Conservation (phyloP, 768 basidiomycete species). For the Leucosporidium yakuticum region DNA sequence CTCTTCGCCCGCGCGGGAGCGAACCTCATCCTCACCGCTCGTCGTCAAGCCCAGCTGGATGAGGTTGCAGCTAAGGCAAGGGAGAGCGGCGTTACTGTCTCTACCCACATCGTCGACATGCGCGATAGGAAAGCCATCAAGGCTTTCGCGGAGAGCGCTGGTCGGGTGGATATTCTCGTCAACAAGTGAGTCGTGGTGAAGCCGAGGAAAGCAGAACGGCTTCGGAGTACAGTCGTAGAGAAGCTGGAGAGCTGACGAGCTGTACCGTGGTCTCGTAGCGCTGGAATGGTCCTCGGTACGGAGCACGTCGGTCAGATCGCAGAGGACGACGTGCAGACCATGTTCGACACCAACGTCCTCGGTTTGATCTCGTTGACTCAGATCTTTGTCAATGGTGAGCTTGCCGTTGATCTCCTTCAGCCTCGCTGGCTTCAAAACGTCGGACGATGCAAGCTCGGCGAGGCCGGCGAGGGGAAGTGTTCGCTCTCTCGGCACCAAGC, state of each 20-base stretch:
- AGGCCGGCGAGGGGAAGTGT: no score
- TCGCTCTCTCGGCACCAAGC: no score
- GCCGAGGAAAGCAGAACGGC: no score
- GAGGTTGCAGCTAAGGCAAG: constrained; percentile 8
- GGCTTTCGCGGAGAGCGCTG: constrained; percentile 14
- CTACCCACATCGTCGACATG: constrained; percentile 27
- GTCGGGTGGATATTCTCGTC: constrained; percentile 35
- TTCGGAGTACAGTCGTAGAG: no score
- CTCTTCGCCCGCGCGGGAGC: constrained; percentile 32
- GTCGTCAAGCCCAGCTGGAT: constrained; percentile 30
- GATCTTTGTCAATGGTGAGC: constrained; percentile 56
- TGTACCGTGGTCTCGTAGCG: neutral
- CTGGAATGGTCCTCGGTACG: constrained; percentile 82
- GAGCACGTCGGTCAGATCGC: constrained; percentile 79
- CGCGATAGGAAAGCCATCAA: constrained; percentile 13
- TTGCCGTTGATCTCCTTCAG: neutral
- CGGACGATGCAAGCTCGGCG: no score
- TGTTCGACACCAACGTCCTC: constrained; percentile 66
- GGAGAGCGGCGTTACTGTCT: constrained; percentile 7
- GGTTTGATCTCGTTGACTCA: constrained; percentile 65
- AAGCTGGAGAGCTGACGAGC: neutral
- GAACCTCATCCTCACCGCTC: constrained; percentile 34
- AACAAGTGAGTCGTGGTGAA: no score
- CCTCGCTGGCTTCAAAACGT: no score
- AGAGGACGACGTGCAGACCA: constrained; percentile 68